These are phyloP conservation scores for Eragrostis curvula DNA, from an alignment of 176 grass and related monocot species.

Conservation along the genomic window DNA sequence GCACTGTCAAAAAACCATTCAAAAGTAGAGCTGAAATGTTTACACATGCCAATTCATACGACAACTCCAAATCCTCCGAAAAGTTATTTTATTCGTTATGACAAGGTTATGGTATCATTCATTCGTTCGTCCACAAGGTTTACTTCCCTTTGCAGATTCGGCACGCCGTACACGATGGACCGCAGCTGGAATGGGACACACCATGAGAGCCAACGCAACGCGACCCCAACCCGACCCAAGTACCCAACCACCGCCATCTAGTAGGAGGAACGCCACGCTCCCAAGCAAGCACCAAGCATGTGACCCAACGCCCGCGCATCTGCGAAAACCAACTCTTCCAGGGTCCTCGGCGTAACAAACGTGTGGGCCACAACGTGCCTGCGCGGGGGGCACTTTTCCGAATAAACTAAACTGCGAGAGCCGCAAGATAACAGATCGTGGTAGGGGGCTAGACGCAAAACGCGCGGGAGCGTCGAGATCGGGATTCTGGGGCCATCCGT, in stretches of 20 bases:
- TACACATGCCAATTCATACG: too few relatives aligned
- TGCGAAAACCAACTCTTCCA: background rate
- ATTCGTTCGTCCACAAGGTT: background rate
- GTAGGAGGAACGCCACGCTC: background rate
- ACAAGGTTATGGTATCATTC: too few relatives aligned
- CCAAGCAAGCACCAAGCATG: conserved; percentile 42
- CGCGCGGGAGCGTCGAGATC: conserved; percentile 35
- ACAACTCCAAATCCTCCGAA: too few relatives aligned
- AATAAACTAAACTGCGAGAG: fast-evolving
- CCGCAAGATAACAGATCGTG: background rate
- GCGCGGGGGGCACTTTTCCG: background rate
- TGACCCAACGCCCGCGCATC: background rate
- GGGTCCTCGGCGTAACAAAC: background rate
- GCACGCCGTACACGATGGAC: background rate
- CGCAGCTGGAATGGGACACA: background rate
- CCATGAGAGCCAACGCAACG: background rate
- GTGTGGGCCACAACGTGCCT: background rate
- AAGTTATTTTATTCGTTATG: too few relatives aligned
- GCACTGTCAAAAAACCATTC: too few relatives aligned
- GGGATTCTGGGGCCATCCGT: conserved; percentile 61
- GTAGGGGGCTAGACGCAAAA: background rate
- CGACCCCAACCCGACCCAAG: background rate
- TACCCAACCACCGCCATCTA: conserved; percentile 16
- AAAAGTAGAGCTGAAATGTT: too few relatives aligned
- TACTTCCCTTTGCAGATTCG: background rate